Base-by-base conservation (phyloP, 2,329 filamentous ascomycete genomes). In the Fusarium annulatum region DNA sequence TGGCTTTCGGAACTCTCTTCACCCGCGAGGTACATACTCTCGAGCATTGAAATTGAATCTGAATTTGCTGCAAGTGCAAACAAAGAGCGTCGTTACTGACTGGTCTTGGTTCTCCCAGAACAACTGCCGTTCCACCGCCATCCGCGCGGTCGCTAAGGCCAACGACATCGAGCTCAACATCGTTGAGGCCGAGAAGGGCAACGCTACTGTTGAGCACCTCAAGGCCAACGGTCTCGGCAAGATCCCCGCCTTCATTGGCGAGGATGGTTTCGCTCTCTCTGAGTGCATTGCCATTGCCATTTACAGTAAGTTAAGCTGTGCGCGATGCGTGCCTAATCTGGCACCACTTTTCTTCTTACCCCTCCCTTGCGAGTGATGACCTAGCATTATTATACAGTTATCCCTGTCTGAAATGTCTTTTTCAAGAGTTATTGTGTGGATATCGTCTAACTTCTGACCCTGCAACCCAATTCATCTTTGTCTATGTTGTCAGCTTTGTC, bases 1-100 rank as follows among this genome's bases (percentile, higher is more conserved):
- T 97, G 93, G 89, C 94, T 84, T 98, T 99, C 90, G 96, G 96
- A 88, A 99, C 97, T 89, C 91, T 99, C 82, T 98, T 96, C 91
- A 93, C 93, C 84, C 91, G 90, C 85, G 84, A 90, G 87, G 96
- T 97, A 92, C 72, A 64, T 76, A 60, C 67, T 69, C 69, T 59
- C 67, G 74, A 64, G 58, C 61, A 49, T 70, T 73, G 67, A 74
- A 73, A 58, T 45, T 61, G 59, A 61, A 58, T 33, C 46, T 67
- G 64, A 67, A 67, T 46, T 42, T 67, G 64, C 62, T 61, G 64
- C 63, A 61, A 38, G 34, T 61, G 66, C 60, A 65, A 63, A 58
- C 42, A 38, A 55, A 74, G 72, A 69, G 71, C 70, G 68, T 61
- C 61, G 79, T 87, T 81, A 75, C 78, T 81, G 76, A 81, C 77